Evolutionary conservation across 768 basidiomycete species (phyloP).

Genomic region (Leccinellum luteum): DNA sequence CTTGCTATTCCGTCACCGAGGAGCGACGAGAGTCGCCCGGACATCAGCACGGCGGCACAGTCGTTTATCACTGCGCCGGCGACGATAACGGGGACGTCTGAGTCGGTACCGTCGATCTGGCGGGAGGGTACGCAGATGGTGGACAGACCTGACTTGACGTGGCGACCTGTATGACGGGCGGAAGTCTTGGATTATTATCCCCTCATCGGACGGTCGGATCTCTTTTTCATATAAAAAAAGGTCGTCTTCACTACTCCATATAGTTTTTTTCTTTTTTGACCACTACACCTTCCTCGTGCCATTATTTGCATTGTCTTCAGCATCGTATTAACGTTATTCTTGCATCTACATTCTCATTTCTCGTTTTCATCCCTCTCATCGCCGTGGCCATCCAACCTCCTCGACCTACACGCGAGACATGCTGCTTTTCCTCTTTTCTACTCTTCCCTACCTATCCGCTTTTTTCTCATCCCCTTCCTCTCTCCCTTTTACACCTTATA

Average conservation of each 20-base stretch:
- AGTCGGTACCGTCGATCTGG: constrained; percentile 48
- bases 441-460: neutral
- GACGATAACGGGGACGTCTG: constrained; percentile 55
- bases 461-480: neutral
- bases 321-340: constrained; percentile 21
- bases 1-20: constrained; percentile 26
- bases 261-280: neutral
- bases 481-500: neutral
- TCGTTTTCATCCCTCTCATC: neutral
- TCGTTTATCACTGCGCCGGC: constrained; percentile 69
- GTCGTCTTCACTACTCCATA: neutral
- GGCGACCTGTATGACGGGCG: constrained; percentile 38
- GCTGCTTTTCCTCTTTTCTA: neutral
- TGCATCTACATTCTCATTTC: constrained; percentile 2
- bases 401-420: neutral
- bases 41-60: constrained; percentile 66
- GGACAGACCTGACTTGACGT: constrained; percentile 37
- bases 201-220: constrained; percentile 12
- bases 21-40: constrained; percentile 43
- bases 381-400: neutral
- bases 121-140: constrained; percentile 43
- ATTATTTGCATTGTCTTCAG: constrained; percentile 9
- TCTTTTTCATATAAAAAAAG: neutral
- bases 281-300: neutral
- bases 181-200: constrained; percentile 11